These are phyloP conservation scores for Stephanocyclus meneghinianus DNA, from an alignment of 352 stramenopile genomes.

Conservation along the genomic window DNA sequence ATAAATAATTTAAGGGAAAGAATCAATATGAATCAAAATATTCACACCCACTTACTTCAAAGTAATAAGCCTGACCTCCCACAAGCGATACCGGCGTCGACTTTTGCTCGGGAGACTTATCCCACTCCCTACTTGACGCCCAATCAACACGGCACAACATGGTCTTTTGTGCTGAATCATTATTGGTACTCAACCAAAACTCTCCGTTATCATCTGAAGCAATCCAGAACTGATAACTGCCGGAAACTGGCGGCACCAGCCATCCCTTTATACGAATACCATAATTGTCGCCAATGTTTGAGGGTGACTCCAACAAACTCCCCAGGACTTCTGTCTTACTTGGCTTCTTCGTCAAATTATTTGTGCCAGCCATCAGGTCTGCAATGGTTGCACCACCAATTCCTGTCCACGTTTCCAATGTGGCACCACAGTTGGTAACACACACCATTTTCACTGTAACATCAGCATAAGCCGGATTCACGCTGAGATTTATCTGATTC, in stretches of 20 bases:
- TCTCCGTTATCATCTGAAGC: constrained; percentile 9
- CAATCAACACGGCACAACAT: not conserved
- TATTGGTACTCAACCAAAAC: constrained; percentile 3
- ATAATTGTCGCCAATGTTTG: constrained; percentile 8
- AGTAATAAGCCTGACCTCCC: constrained; percentile 21
- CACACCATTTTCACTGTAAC: constrained; percentile 6
- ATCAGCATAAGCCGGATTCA: constrained; percentile 15
- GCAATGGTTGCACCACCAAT: constrained; percentile 7
- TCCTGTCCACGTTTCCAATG: constrained; percentile 9
- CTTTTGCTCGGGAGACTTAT: constrained; percentile 17
- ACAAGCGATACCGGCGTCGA: constrained; percentile 9
- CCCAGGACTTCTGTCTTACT: not conserved
- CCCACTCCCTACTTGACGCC: not conserved
- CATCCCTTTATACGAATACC: constrained; percentile 17
- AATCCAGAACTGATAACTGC: constrained; percentile 26
- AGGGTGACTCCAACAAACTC: constrained; percentile 4
- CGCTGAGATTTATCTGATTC: constrained; percentile 20
- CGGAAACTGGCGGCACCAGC: constrained; percentile 16
- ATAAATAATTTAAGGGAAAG: not conserved
- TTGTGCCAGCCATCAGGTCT: constrained; percentile 14
- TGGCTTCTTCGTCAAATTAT: constrained; percentile 1
- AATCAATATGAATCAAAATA: not conserved
- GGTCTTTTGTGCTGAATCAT: not conserved
- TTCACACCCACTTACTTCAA: constrained; percentile 12
- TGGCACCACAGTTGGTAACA: not conserved